Evolutionary conservation across 306 rosid species (phyloP).

Genomic region (Quercus engelmannii): DNA sequence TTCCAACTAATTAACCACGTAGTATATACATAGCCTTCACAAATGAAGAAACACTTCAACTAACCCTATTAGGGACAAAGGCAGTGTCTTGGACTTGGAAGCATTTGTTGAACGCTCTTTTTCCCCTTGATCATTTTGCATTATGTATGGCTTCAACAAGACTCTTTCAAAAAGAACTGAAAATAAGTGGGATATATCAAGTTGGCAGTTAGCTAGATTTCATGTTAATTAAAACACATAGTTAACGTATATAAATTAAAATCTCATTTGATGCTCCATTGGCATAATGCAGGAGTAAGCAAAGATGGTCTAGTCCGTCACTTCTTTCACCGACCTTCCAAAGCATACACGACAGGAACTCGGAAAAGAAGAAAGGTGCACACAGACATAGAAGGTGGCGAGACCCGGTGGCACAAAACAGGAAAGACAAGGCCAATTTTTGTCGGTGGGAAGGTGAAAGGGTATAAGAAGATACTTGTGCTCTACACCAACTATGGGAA

Average conservation of each 20-base stretch:
- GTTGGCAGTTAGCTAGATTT: background rate
- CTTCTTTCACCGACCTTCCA: slow-evolving; percentile 58
- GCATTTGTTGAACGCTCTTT: too few relatives aligned
- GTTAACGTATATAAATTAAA: background rate
- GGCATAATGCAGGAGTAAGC: slow-evolving; percentile 38
- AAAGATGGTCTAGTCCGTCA: slow-evolving; percentile 56
- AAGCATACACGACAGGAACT: slow-evolving; percentile 59
- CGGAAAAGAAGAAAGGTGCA: slow-evolving; percentile 58
- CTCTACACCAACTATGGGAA: slow-evolving; percentile 75
- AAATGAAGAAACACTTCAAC: background rate
- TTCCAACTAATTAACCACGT: background rate
- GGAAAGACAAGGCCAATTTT: slow-evolving; percentile 51
- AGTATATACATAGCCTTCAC: background rate
- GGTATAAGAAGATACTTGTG: slow-evolving; percentile 69
- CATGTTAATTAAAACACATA: background rate
- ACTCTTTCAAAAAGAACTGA: too few relatives aligned
- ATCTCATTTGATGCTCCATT: background rate
- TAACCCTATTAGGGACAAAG: background rate
- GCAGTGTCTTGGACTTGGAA: background rate
- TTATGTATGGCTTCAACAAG: too few relatives aligned
- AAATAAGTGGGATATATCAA: background rate
- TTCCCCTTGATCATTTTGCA: too few relatives aligned
- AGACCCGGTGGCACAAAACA: slow-evolving; percentile 65
- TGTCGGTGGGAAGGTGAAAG: slow-evolving; percentile 36
- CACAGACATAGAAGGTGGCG: slow-evolving; percentile 42